Base-by-base conservation (phyloP, 78 protist species). In the Salpingoeca rosetta region DNA sequence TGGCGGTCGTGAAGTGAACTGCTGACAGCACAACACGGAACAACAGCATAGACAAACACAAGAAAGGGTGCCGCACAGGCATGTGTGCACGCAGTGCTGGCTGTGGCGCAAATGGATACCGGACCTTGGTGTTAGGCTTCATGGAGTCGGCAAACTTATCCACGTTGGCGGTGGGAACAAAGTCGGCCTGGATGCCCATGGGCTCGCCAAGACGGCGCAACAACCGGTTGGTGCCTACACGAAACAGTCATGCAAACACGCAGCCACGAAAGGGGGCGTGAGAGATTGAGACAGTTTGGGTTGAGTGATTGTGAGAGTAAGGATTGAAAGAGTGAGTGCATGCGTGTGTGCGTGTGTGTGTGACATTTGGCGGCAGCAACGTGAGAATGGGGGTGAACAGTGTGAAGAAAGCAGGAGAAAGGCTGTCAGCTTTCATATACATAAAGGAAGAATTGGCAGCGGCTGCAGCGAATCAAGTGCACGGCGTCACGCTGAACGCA, bases 151-250 rank as follows among this genome's bases (percentile, higher is more conserved):
- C 72, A 35, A 91, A 0, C 26, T 0, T 44, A 35, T 3, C 87
- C 39, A 73, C 39, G 57, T 91, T 82, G n/a, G 90, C 38, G 22
- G 65, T 40, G 87, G 93, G 95, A n/a, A 91, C 87, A 37, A 88
- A 86, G 41, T 27, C 1, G 22, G 84, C n/a, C 36, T 86, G 38
- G 27, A 95, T 75, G 39, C 90, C 89, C 40, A n/a, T 7, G 25
- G 24, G 22, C 28, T 10, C 78, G 72, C 1, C 35, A 31, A 84
- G 40, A 37, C 43, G n/a, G 37, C 85, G n/a, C 77, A 91, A 38
- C n/a, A 78, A 31, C 3, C 95, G 76, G 86, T 84, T 85, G 28
- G 93, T 93, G 40, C 95, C 94, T 1, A 73, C 3, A 3, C 36
- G 77, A 26, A 35, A 26, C 40, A 73, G 72, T 25, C n/a, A 56